These are phyloP conservation scores for Nelumbo lutea DNA, from an alignment of 164 flowering plant species.

Conservation along the genomic window DNA sequence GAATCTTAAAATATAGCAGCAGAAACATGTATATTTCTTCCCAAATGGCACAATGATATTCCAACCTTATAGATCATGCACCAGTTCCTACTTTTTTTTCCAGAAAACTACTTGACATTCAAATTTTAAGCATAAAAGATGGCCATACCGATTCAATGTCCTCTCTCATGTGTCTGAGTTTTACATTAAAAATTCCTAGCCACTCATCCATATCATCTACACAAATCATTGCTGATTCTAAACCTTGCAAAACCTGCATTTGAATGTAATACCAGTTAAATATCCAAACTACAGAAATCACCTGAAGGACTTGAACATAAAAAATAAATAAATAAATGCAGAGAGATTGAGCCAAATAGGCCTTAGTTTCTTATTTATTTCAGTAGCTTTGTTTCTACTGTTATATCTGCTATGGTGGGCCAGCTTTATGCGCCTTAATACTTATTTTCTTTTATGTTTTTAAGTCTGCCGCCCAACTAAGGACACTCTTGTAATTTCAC, in stretches of 20 bases:
- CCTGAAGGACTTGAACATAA: not conserved
- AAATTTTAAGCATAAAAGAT: not conserved
- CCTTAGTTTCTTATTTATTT: too few species aligned
- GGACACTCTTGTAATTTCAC: too few species aligned
- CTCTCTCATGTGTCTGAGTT: constrained; percentile 98
- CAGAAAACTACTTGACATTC: constrained; percentile 2
- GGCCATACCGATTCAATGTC: constrained; percentile 90
- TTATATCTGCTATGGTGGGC: too few species aligned
- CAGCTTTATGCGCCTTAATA: too few species aligned
- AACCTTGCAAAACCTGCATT: constrained; percentile 83
- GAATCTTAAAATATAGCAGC: not conserved
- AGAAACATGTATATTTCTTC: not conserved
- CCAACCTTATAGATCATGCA: not conserved
- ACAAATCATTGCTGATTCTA: constrained; percentile 80
- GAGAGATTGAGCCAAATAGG: not conserved
- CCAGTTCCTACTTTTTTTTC: not conserved
- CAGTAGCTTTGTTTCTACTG: too few species aligned
- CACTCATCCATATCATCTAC: constrained; percentile 99
- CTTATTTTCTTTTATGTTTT: too few species aligned
- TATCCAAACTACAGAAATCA: not conserved
- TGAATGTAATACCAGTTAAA: constrained; percentile 2
- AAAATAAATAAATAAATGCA: not conserved
- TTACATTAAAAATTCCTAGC: constrained; percentile 93
- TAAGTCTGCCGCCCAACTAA: too few species aligned
- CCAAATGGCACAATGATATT: not conserved